Conservation (phyloP, 106 monocot species). For the Iris macrosiphon region DNA sequence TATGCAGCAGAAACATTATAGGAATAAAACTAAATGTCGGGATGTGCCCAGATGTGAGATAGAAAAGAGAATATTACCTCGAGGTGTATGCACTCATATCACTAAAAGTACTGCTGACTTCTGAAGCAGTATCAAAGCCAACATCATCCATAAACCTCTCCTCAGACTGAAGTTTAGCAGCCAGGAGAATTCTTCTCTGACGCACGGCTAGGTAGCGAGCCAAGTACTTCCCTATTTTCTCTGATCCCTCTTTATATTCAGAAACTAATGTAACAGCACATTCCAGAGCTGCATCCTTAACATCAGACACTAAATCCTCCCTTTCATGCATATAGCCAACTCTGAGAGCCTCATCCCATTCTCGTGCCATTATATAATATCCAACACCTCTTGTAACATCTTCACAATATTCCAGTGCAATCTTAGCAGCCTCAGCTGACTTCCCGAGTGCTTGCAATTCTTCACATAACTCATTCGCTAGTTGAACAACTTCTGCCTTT, state of each 20-base stretch:
- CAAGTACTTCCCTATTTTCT: slow-evolving; percentile 80
- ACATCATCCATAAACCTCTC: slow-evolving; percentile 38
- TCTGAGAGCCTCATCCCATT: slow-evolving; percentile 96
- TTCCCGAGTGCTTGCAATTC: slow-evolving; percentile 91
- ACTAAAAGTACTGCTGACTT: slow-evolving; percentile 73
- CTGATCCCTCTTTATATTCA: slow-evolving; percentile 68
- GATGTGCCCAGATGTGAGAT: not conserved
- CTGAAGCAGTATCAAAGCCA: slow-evolving; percentile 78
- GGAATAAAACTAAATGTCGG: not conserved
- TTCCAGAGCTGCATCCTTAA: slow-evolving; percentile 61
- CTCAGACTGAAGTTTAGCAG: slow-evolving; percentile 63
- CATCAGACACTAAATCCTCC: slow-evolving; percentile 53
- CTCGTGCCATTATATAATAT: slow-evolving; percentile 64
- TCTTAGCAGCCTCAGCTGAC: slow-evolving; percentile 78
- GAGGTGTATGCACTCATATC: slow-evolving; percentile 92
- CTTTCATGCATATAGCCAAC: slow-evolving; percentile 49
- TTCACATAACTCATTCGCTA: slow-evolving; percentile 84
- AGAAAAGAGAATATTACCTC: slow-evolving; percentile 34
- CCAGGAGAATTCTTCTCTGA: slow-evolving; percentile 72
- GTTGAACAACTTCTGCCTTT: slow-evolving; percentile 38
- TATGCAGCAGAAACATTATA: not conserved
- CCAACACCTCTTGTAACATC: slow-evolving; percentile 57
- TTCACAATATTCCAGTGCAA: slow-evolving; percentile 72
- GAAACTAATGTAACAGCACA: slow-evolving; percentile 50
- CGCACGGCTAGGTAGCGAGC: slow-evolving; percentile 90